Conservation (phyloP, 306 rosid genomes). For the Psophocarpus tetragonolobus region DNA sequence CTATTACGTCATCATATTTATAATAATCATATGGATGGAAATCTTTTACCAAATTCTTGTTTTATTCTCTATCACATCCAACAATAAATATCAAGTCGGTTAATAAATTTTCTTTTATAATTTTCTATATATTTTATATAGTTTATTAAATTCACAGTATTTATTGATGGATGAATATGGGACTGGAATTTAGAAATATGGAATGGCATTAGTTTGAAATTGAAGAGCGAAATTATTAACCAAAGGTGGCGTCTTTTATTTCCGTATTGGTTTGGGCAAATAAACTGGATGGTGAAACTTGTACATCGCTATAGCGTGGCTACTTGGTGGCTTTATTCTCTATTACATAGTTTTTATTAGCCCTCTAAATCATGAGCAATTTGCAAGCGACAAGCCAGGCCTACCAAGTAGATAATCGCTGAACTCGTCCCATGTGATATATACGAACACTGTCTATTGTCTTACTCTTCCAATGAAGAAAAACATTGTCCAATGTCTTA, state of each 20-base stretch:
- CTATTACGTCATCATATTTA: no score
- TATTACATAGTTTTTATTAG: constrained; percentile 21
- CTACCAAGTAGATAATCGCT: constrained; percentile 43
- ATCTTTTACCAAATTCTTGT: no score
- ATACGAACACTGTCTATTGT: constrained; percentile 43
- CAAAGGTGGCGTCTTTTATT: background rate
- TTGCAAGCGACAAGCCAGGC: constrained; percentile 42
- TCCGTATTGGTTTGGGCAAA: background rate
- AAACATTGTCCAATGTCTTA: constrained; percentile 37
- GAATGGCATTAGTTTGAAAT: background rate
- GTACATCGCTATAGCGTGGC: background rate
- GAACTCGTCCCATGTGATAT: constrained; percentile 47
- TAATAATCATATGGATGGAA: no score
- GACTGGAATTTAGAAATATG: no score
- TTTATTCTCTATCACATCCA: no score
- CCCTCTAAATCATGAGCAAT: constrained; percentile 26
- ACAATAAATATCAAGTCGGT: no score
- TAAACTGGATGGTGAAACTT: background rate
- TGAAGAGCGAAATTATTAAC: background rate
- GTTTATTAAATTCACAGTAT: no score
- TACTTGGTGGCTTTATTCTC: background rate
- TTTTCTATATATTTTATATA: no score
- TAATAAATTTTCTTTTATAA: no score
- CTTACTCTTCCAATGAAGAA: constrained; percentile 40
- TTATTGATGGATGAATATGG: no score